Evolutionary conservation across 768 basidiomycete species (phyloP).

Genomic region (Exidia glandulosa): DNA sequence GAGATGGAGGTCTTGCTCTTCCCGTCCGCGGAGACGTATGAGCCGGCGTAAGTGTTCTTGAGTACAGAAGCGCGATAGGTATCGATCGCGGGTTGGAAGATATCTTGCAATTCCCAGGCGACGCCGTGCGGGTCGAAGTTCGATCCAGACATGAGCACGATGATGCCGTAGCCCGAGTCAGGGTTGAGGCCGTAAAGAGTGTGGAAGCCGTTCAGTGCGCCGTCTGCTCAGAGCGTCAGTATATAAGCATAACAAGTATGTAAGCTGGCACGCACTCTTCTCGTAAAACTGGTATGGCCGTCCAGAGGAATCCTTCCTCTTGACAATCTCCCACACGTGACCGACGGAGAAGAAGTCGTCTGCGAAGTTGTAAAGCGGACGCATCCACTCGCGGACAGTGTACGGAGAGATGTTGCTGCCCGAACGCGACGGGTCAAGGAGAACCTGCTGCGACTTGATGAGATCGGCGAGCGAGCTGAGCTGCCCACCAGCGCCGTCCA

Average conservation of each 20-base stretch:
- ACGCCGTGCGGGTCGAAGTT: slow-evolving; percentile 14
- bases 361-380: slow-evolving; percentile 18
- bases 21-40: slow-evolving; percentile 9
- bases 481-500: slow-evolving; percentile 39
- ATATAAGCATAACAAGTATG: background rate
- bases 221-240: slow-evolving; percentile 8
- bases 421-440: slow-evolving; percentile 28
- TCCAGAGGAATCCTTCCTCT: slow-evolving; percentile 8
- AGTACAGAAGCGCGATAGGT: slow-evolving; percentile 2
- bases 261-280: slow-evolving; percentile 14
- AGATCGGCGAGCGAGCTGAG: slow-evolving; percentile 39
- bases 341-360: slow-evolving; percentile 9
- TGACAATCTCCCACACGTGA: slow-evolving; percentile 11
- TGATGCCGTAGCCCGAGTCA: slow-evolving; percentile 15
- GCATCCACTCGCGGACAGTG: slow-evolving; percentile 20
- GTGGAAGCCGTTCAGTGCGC: slow-evolving; percentile 16
- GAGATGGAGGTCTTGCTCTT: slow-evolving; percentile 7
- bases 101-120: slow-evolving; percentile 13
- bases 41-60: slow-evolving; percentile 12
- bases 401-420: slow-evolving; percentile 13
- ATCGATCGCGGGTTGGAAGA: slow-evolving; percentile 19
- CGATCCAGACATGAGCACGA: slow-evolving; percentile 16
- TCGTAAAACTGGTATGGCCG: slow-evolving; percentile 13
- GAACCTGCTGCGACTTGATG: slow-evolving; percentile 29
- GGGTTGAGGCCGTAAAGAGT: slow-evolving; percentile 17